Evolutionary conservation across 768 basidiomycete genomes (phyloP).

Genomic region (Termitomyces sp.): DNA sequence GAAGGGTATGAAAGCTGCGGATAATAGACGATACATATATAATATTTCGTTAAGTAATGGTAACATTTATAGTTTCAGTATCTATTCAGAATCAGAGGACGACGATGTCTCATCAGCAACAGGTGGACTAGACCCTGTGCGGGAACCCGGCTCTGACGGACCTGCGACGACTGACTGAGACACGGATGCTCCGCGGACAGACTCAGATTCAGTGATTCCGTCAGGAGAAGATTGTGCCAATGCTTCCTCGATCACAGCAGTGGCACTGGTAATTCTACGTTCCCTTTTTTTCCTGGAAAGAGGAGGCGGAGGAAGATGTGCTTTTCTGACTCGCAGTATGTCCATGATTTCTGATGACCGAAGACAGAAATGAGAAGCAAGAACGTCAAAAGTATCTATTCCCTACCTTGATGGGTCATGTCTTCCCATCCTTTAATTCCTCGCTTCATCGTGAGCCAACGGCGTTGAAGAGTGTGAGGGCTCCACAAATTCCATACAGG

Average conservation of each 20-base stretch:
- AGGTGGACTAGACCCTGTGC: constrained; percentile 23
- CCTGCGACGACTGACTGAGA: constrained; percentile 18
- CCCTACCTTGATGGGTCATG: constrained; percentile 72
- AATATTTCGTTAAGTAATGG: too few relatives aligned
- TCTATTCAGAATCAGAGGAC: constrained; percentile 13
- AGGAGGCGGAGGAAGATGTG: constrained; percentile 37
- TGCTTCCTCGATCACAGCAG: constrained; percentile 35
- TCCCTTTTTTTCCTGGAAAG: constrained; percentile 31
- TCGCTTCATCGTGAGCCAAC: constrained; percentile 77
- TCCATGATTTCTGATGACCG: constrained; percentile 66
- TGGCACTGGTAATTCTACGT: constrained; percentile 49
- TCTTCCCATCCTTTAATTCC: constrained; percentile 72
- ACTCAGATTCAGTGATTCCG: not conserved
- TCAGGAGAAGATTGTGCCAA: not conserved
- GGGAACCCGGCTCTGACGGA: constrained; percentile 18
- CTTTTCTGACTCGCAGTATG: constrained; percentile 70
- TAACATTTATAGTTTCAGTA: too few relatives aligned
- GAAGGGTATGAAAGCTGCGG: not conserved
- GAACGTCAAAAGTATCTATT: not conserved
- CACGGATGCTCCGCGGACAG: not conserved
- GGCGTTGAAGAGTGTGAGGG: constrained; percentile 70
- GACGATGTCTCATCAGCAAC: constrained; percentile 11
- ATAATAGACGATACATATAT: too few relatives aligned
- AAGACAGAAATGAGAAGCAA: constrained; percentile 2
- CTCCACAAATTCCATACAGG: constrained; percentile 82